Conservation (phyloP, 192 early-diverging fungal genomes). For the Thoreauomyces humboldtii region DNA sequence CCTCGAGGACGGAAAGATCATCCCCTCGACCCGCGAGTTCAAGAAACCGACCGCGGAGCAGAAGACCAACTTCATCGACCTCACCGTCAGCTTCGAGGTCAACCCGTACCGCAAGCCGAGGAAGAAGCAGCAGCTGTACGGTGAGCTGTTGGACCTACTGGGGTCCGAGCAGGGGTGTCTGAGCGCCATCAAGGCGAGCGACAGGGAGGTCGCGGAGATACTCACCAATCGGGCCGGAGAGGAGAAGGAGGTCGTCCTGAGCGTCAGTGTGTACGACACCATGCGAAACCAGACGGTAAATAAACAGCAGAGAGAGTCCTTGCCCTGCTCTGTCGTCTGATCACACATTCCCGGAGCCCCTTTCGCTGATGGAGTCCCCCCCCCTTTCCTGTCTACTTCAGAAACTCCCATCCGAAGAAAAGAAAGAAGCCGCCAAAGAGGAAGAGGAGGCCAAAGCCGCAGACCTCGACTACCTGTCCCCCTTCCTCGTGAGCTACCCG, state of each 20-base stretch:
- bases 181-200: conserved; percentile 46
- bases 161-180: conserved; percentile 45
- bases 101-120: conserved; percentile 49
- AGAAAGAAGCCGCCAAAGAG: conserved; percentile 53
- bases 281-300: conserved; percentile 53
- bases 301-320: not conserved
- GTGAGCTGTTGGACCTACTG: conserved; percentile 45
- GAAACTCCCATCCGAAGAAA: conserved; percentile 45
- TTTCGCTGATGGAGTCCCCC: not conserved
- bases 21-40: conserved; percentile 53
- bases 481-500: conserved; percentile 54
- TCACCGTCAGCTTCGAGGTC: conserved; percentile 38
- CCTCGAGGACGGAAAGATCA: conserved; percentile 45
- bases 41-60: conserved; percentile 54
- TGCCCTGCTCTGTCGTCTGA: too few relatives aligned
- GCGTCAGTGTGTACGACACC: conserved; percentile 56
- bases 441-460: conserved; percentile 52
- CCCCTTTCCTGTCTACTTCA: too few relatives aligned
- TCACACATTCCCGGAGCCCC: too few relatives aligned
- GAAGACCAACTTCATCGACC: conserved; percentile 44
- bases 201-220: conserved; percentile 52
- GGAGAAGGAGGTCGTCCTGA: conserved; percentile 48
- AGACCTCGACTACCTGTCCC: conserved; percentile 57
- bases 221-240: conserved; percentile 41
- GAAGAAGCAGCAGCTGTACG: conserved; percentile 56